Percentiles rank a stretch among this genome's conserved stretches.
These are phyloP conservation scores for Dacryopinax primogenitus DNA, from an alignment of 768 basidiomycete genomes.

Conservation along the genomic window DNA sequence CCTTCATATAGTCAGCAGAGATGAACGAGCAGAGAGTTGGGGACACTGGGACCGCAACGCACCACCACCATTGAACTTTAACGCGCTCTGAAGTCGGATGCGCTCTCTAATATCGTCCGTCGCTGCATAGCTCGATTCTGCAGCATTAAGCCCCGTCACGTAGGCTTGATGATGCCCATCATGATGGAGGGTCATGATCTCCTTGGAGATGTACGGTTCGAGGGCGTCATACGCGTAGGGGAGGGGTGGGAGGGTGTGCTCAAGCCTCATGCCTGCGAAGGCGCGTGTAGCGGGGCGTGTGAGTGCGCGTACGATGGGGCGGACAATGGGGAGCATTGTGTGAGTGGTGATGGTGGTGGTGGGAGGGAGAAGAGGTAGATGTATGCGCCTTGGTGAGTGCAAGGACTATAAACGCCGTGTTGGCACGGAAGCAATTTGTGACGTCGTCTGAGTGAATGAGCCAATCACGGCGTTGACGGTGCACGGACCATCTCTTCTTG, in stretches of 20 bases:
- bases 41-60: constrained; percentile 14
- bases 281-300: constrained; percentile 30
- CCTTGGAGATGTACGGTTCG: constrained; percentile 78
- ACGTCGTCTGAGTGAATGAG: not conserved
- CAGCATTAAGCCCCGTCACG: constrained; percentile 86
- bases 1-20: constrained; percentile 31
- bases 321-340: constrained; percentile 41
- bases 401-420: not conserved
- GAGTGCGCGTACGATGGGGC: constrained; percentile 38
- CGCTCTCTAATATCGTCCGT: constrained; percentile 41
- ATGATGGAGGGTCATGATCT: constrained; percentile 94
- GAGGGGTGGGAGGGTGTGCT: constrained; percentile 66
- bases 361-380: not conserved
- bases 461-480: not conserved
- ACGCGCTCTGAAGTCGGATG: constrained; percentile 76
- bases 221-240: constrained; percentile 79
- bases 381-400: not conserved
- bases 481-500: not conserved
- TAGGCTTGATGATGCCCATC: constrained; percentile 78
- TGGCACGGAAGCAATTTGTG: not conserved
- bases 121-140: constrained; percentile 69
- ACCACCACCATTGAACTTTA: constrained; percentile 98
- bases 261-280: constrained; percentile 24
- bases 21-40: not conserved
- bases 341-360: not conserved